Evolutionary conservation across 257 asterid species (phyloP).

Genomic region (Leptodermis oblonga): DNA sequence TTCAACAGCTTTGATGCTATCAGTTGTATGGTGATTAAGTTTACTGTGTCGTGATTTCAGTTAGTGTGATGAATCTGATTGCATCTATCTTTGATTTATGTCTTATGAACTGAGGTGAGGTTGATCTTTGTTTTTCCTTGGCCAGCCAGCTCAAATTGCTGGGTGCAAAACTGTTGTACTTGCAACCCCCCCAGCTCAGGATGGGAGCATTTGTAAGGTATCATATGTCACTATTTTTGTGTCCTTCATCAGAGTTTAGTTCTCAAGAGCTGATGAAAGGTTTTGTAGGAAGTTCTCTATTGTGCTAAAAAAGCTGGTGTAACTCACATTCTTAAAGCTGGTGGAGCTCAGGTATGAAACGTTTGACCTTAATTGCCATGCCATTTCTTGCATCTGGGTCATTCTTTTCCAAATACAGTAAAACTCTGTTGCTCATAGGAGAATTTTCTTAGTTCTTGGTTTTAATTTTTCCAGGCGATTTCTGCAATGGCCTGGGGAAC

Average conservation of each 20-base stretch:
- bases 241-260: background rate
- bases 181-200: slow-evolving; percentile 83
- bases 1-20: slow-evolving; percentile 94
- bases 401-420: background rate
- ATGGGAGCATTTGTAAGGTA: slow-evolving; percentile 92
- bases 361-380: background rate
- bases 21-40: slow-evolving; percentile 66
- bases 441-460: background rate
- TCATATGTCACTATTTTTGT: slow-evolving; percentile 5
- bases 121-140: slow-evolving; percentile 12
- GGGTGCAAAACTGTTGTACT: slow-evolving; percentile 95
- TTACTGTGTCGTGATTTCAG: slow-evolving; percentile 12
- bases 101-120: background rate
- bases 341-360: slow-evolving; percentile 89
- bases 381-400: slow-evolving; percentile 13
- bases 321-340: slow-evolving; percentile 96
- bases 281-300: slow-evolving; percentile 77
- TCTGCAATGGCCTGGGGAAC: slow-evolving; percentile 99
- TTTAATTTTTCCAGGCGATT: slow-evolving; percentile 56
- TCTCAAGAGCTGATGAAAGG: background rate
- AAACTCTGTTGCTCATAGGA: background rate
- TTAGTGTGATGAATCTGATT: slow-evolving; percentile 9
- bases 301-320: slow-evolving; percentile 99
- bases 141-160: slow-evolving; percentile 97
- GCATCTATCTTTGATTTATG: slow-evolving; percentile 8